Evolutionary conservation across 2,329 filamentous ascomycete genomes (phyloP), one percentile per base, ranked within the genome.

Genomic region (Nigrospora sphaerica): DNA sequence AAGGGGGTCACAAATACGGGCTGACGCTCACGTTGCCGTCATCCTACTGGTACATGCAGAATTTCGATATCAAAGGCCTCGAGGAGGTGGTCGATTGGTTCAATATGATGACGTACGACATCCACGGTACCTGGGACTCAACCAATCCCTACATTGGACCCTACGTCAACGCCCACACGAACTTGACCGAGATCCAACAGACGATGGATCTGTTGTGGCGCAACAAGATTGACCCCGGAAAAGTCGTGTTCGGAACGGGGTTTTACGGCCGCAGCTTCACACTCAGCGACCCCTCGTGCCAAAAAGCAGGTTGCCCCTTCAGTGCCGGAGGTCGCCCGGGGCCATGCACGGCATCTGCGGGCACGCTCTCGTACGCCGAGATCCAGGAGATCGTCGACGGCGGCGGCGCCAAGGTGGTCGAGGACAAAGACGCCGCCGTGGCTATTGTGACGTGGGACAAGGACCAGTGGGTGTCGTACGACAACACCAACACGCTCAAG

Each of bases 391-490:
- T 61, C 18, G 48, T 55, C n/a, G 48, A 45, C 3, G 36, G 46
- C 2, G 36, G 46, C 2, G 36, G 42, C 11, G 36, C 39, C 6
- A 45, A 39, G 12, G 42, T 44, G 1, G 32, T 36, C 3, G 39
- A 35, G 36, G 46, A 65, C 48, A 46, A 55, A 36, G 49, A 49
- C 2, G 59, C 56, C 2, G 60, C 52, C 2, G 61, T 62, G 6
- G 62, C 62, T 43, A 49, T 46, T 6, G 46, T 58, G n/a, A 48
- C 46, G 2, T 66, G 51, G 51, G 53, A 54, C 42, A 19, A 32
- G 14, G 50, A 60, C 45, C 56, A 66, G 45, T 66, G 63, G 64
- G 53, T 66, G 1, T 54, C 55, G 1, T 65, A 54, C 41, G 62
- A 65, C 49, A 59, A 64, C 39, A 47, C 31, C 1, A 51, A 63